phyloP scores from a whole-genome alignment of 257 asterid genomes.

The Nicotiana paniculata region DNA sequence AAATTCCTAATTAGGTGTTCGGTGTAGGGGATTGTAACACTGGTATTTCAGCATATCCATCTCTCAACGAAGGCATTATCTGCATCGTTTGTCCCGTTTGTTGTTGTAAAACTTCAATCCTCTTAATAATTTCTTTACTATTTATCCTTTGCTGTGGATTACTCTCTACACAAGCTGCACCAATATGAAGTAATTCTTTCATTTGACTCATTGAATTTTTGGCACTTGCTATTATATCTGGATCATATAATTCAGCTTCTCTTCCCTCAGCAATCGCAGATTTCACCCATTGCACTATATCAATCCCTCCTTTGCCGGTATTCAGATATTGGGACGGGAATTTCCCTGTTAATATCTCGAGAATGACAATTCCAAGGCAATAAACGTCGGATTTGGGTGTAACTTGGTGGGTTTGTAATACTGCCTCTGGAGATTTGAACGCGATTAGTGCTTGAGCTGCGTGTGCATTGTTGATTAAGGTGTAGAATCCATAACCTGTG shows the following conservation, averaged over 20 bases:
- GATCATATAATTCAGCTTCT: constrained; percentile 42
- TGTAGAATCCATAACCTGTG: constrained; percentile 47
- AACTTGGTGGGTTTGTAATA: constrained; percentile 16
- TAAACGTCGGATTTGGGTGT: constrained; percentile 67
- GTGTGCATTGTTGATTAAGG: constrained; percentile 30
- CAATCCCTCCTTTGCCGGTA: constrained; percentile 55
- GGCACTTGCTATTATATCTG: constrained; percentile 26
- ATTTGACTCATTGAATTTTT: constrained; percentile 18
- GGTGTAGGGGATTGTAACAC: background rate
- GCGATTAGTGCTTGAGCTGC: constrained; percentile 52
- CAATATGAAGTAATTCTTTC: constrained; percentile 43
- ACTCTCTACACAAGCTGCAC: constrained; percentile 53
- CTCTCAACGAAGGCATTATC: constrained; percentile 15
- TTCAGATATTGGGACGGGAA: constrained; percentile 39
- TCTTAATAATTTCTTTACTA: constrained; percentile 42
- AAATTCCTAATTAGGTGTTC: background rate
- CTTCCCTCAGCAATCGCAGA: constrained; percentile 45
- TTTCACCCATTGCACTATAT: constrained; percentile 53
- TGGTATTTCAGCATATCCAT: constrained; percentile 21
- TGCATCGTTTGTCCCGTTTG: constrained; percentile 8
- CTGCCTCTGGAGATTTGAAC: constrained; percentile 65
- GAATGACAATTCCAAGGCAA: constrained; percentile 64
- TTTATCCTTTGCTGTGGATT: constrained; percentile 45
- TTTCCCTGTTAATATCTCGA: constrained; percentile 73
- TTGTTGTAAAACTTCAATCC: constrained; percentile 34